A percentile compares a stretch with the other conserved stretches of the same genome.
These are phyloP conservation scores for Epichloe festucae DNA, from an alignment of 2,329 filamentous ascomycete species.

Conservation along the genomic window DNA sequence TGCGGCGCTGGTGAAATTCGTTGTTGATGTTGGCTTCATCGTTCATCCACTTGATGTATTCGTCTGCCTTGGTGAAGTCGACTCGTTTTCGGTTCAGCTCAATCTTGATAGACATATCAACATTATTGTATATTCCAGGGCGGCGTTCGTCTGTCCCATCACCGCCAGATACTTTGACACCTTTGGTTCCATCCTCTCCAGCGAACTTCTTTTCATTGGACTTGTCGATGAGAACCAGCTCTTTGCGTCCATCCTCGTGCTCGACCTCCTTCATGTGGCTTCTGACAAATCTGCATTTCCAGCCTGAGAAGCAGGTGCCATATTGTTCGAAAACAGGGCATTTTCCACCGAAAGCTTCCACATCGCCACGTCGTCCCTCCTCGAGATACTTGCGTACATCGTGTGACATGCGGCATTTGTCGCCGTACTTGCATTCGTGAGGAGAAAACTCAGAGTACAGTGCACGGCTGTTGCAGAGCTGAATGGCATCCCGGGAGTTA, in stretches of 20 bases:
- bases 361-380: conserved; percentile 68
- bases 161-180: conserved; percentile 13
- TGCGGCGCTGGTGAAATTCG: conserved; percentile 26
- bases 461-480: conserved; percentile 63
- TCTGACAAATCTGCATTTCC: conserved; percentile 84
- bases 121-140: conserved; percentile 62
- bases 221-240: conserved; percentile 56
- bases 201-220: conserved; percentile 6
- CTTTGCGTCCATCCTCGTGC: conserved; percentile 66
- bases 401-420: conserved; percentile 71
- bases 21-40: conserved; percentile 36
- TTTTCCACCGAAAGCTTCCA: conserved; percentile 60
- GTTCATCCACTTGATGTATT: conserved; percentile 67
- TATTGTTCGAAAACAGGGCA: conserved; percentile 72
- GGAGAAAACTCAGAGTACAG: conserved; percentile 72
- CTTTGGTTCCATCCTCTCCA: conserved; percentile 3
- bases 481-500: conserved; percentile 65
- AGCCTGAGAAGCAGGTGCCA: conserved; percentile 70
- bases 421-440: conserved; percentile 60
- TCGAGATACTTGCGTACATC: conserved; percentile 75
- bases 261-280: conserved; percentile 78
- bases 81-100: conserved; percentile 61
- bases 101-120: conserved; percentile 57
- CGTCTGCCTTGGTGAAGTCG: conserved; percentile 58
- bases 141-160: conserved; percentile 31